phyloP scores from a whole-genome alignment of 2,329 filamentous ascomycete species.

The Ophiocordyceps polyrhachis-furcata region DNA sequence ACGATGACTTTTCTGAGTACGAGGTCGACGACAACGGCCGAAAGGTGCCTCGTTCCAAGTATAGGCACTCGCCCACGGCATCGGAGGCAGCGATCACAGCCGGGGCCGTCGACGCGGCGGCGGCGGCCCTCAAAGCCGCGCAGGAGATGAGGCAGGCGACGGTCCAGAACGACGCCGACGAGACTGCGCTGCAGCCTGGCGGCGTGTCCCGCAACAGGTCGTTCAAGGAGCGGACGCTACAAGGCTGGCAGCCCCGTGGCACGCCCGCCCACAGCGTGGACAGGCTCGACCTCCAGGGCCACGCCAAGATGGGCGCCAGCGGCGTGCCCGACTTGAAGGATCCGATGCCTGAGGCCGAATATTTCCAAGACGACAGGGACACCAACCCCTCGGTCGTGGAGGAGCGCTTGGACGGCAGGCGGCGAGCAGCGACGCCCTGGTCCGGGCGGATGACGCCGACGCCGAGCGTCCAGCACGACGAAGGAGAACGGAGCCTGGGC shows the following conservation, averaged over 20 bases:
- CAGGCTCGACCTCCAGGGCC: constrained; percentile 31
- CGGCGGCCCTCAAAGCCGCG: constrained; percentile 30
- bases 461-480: constrained; percentile 3
- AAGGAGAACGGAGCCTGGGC: constrained; percentile 15
- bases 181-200: constrained; percentile 21
- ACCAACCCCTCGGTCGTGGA: constrained; percentile 77
- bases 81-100: constrained; percentile 39
- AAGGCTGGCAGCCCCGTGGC: constrained; percentile 33
- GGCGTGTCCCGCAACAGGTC: constrained; percentile 42
- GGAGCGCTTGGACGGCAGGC: constrained; percentile 45
- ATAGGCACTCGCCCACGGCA: constrained; percentile 32
- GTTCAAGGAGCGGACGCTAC: constrained; percentile 43
- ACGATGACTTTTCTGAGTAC: constrained; percentile 31
- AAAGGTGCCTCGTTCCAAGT: constrained; percentile 28
- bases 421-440: constrained; percentile 25
- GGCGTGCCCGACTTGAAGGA: constrained; percentile 50
- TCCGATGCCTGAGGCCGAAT: constrained; percentile 62
- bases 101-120: constrained; percentile 34
- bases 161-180: constrained; percentile 14
- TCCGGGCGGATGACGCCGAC: constrained; percentile 35
- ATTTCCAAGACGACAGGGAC: constrained; percentile 47
- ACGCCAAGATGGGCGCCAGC: constrained; percentile 44
- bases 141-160: constrained; percentile 25
- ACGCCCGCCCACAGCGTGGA: constrained; percentile 42
- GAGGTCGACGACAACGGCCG: constrained; percentile 39